phyloP scores from a whole-genome alignment of 2,329 filamentous ascomycete genomes.

The Penicillium verrucosum region DNA sequence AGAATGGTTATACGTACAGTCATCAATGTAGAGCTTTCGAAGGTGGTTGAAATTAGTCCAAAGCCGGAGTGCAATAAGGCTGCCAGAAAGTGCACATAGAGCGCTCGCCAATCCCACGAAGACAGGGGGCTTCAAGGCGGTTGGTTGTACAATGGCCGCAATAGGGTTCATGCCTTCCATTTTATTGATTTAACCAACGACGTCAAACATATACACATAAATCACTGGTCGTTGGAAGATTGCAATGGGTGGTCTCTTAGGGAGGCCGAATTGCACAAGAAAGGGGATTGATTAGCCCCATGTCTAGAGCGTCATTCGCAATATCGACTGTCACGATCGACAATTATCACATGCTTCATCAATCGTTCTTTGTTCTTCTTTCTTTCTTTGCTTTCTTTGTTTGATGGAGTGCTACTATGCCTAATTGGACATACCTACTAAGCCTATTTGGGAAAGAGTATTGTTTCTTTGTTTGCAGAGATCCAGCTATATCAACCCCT shows the following conservation, averaged over 20 bases:
- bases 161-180: neutral
- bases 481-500: too few relatives aligned
- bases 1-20: neutral
- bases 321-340: neutral
- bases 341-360: too few relatives aligned
- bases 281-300: too few relatives aligned
- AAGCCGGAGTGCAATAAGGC: neutral
- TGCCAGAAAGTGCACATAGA: neutral
- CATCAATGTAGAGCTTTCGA: neutral
- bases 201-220: neutral
- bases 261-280: neutral
- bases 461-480: too few relatives aligned
- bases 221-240: neutral
- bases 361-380: too few relatives aligned
- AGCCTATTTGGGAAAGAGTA: too few relatives aligned
- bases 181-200: neutral
- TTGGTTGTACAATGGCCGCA: neutral
- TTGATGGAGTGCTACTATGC: too few relatives aligned
- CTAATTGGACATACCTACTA: too few relatives aligned
- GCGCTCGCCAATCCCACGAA: neutral
- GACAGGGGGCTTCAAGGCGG: neutral
- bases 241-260: neutral
- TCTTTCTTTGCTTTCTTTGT: too few relatives aligned
- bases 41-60: neutral
- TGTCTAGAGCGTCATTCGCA: neutral